These are phyloP conservation scores for Crithidia thermophila DNA, from an alignment of 208 protist species.

Conservation along the genomic window DNA sequence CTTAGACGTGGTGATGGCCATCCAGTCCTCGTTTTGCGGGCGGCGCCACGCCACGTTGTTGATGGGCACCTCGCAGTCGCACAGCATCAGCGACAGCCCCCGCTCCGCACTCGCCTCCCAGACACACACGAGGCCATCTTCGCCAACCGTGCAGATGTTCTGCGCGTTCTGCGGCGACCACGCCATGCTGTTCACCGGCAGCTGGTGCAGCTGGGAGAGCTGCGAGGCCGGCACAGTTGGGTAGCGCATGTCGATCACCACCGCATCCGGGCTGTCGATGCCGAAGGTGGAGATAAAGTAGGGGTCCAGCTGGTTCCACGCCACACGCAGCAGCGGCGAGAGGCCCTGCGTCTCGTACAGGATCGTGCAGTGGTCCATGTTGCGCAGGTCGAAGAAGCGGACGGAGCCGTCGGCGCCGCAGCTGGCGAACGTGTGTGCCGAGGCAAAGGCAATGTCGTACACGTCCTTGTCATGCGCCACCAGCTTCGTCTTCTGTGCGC, in stretches of 20 bases:
- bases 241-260: constrained; percentile 97
- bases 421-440: constrained; percentile 95
- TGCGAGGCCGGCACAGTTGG: constrained; percentile 86
- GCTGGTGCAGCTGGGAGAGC: constrained; percentile 82
- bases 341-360: constrained; percentile 96
- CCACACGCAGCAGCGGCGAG: constrained; percentile 94
- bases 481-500: constrained; percentile 94
- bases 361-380: constrained; percentile 98
- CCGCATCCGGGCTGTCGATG: constrained; percentile 93
- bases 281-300: constrained; percentile 97
- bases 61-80: constrained; percentile 67
- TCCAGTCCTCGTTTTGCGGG: constrained; percentile 78
- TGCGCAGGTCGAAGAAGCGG: constrained; percentile 97
- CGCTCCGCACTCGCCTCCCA: constrained; percentile 93
- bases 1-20: constrained; percentile 80
- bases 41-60: constrained; percentile 87
- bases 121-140: constrained; percentile 97
- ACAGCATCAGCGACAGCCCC: constrained; percentile 58
- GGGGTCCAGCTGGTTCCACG: constrained; percentile 97
- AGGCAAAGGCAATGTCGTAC: constrained; percentile 98
- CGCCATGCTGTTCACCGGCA: constrained; percentile 95
- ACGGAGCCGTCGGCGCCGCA: constrained; percentile 98
- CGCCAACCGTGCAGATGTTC: constrained; percentile 96
- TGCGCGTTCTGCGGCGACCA: constrained; percentile 95
- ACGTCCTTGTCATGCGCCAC: constrained; percentile 99